Percentiles rank a stretch among this genome's conserved stretches.
phyloP scores from a whole-genome alignment of 805 yeast genomes.

The Hanseniaspora meyeri region DNA sequence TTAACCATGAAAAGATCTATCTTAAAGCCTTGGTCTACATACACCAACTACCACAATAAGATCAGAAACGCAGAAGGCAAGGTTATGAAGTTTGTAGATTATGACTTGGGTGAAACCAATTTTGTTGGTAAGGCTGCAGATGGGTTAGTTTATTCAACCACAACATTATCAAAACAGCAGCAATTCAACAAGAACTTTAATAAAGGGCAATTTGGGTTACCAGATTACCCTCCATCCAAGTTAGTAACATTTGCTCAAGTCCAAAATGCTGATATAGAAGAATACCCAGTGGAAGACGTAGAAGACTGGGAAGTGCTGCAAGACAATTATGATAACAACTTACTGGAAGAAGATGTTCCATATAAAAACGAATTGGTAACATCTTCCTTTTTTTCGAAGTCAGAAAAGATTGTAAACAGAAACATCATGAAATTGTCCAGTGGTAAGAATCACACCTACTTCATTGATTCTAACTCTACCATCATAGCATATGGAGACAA shows the following conservation, averaged over 20 bases:
- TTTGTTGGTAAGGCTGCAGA: constrained; percentile 44
- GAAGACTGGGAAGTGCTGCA: not conserved
- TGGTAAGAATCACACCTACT: constrained; percentile 65
- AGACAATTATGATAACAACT: not conserved
- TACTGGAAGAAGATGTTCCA: constrained; percentile 1
- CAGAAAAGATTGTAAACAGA: constrained; percentile 28
- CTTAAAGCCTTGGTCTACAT: constrained; percentile 21
- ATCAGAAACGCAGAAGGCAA: constrained; percentile 10
- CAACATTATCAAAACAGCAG: not conserved
- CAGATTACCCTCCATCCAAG: constrained; percentile 41
- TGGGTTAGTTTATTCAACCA: constrained; percentile 4
- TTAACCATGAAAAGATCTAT: constrained; percentile 17
- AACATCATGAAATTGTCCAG: constrained; percentile 49
- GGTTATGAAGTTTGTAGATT: constrained; percentile 31
- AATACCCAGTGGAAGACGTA: constrained; percentile 9
- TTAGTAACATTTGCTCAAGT: constrained; percentile 16
- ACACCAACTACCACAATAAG: constrained; percentile 19
- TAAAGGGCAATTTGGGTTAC: constrained; percentile 78
- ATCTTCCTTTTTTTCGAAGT: constrained; percentile 15
- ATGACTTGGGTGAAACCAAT: constrained; percentile 56
- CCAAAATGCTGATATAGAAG: constrained; percentile 17
- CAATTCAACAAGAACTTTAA: constrained; percentile 38
- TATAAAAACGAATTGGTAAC: constrained; percentile 23
- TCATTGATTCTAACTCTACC: constrained; percentile 50
- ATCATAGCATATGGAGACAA: constrained; percentile 84